A percentile compares a stretch with the other conserved stretches of the same genome.
Conservation (phyloP, 345 rosid genomes). For the Mercurialis annua region DNA sequence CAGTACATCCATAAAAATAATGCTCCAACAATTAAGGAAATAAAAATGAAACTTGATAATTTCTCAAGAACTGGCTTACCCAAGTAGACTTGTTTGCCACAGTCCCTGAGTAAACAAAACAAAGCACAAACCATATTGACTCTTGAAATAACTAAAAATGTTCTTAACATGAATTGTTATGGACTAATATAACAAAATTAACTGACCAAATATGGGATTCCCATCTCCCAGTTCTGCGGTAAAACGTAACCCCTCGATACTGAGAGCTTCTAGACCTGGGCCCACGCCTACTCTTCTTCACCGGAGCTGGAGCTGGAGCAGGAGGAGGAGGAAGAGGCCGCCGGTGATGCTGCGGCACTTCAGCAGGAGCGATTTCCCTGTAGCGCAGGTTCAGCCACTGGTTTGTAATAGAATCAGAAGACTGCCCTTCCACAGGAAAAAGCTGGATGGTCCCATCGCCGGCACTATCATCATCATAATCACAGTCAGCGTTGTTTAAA, state of each 20-base stretch:
- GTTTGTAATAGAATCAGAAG: conserved; percentile 11
- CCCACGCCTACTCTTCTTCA: conserved; percentile 80
- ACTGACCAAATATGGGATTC: conserved; percentile 95
- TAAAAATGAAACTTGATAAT: not conserved
- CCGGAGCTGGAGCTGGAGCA: conserved; percentile 23
- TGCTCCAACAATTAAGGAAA: not conserved
- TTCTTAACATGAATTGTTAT: no score
- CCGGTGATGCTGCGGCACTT: no score
- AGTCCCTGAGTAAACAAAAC: conserved; percentile 53
- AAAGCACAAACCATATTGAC: not conserved
- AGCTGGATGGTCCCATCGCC: conserved; percentile 37
- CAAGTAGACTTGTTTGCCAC: conserved; percentile 81
- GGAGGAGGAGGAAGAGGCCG: no score
- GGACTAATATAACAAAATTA: not conserved
- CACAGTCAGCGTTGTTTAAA: conserved; percentile 7
- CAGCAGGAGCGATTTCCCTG: conserved; percentile 20
- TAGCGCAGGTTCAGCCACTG: conserved; percentile 39
- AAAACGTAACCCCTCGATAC: conserved; percentile 95
- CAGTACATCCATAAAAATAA: conserved; percentile 9
- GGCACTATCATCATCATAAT: conserved; percentile 1
- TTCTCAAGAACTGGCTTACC: no score
- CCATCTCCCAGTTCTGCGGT: conserved; percentile 97
- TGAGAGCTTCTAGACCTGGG: conserved; percentile 97
- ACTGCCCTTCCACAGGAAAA: conserved; percentile 31
- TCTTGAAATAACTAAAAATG: not conserved